phyloP scores from a whole-genome alignment of 495 filamentous ascomycete species.

The Beverwykella pulmonaria region DNA sequence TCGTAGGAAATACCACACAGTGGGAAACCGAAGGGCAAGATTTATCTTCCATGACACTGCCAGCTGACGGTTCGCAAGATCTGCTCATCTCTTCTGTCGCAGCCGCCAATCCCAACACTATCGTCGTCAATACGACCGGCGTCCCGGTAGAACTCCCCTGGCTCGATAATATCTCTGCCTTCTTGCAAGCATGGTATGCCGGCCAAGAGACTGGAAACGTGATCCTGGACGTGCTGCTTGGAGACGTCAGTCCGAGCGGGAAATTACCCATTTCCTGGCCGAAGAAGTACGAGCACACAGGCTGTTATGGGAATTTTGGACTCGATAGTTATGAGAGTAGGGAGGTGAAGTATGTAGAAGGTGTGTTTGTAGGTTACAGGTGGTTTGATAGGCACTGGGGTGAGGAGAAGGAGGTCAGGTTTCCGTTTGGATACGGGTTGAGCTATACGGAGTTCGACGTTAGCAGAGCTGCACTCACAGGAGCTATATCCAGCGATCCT shows the following conservation, averaged over 20 bases:
- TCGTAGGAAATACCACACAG: conserved; percentile 58
- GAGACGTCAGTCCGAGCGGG: conserved; percentile 65
- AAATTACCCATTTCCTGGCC: conserved; percentile 71
- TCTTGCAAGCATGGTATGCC: conserved; percentile 60
- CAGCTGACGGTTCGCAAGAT: conserved; percentile 59
- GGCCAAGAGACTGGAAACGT: conserved; percentile 53
- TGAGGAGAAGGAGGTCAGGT: conserved; percentile 59
- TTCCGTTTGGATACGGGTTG: conserved; percentile 81
- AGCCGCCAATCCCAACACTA: conserved; percentile 68
- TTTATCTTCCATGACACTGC: conserved; percentile 72
- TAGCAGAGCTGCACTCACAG: conserved; percentile 49
- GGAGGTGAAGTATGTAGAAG: conserved; percentile 74
- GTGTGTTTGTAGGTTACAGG: conserved; percentile 78
- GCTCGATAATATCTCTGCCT: conserved; percentile 63
- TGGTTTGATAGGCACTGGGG: conserved; percentile 69
- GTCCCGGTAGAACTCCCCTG: conserved; percentile 84
- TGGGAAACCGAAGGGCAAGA: conserved; percentile 88
- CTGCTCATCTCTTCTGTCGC: conserved; percentile 66
- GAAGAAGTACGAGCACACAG: conserved; percentile 52
- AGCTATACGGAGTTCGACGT: conserved; percentile 63
- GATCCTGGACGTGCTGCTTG: conserved; percentile 67
- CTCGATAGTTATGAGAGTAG: conserved; percentile 71
- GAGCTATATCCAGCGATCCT: conserved; percentile 1
- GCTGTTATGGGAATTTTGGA: conserved; percentile 74
- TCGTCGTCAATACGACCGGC: conserved; percentile 79